A percentile compares a stretch with the other conserved stretches of the same genome.
Conservation (phyloP, 805 yeast genomes). For the Clavispora carvajalis region DNA sequence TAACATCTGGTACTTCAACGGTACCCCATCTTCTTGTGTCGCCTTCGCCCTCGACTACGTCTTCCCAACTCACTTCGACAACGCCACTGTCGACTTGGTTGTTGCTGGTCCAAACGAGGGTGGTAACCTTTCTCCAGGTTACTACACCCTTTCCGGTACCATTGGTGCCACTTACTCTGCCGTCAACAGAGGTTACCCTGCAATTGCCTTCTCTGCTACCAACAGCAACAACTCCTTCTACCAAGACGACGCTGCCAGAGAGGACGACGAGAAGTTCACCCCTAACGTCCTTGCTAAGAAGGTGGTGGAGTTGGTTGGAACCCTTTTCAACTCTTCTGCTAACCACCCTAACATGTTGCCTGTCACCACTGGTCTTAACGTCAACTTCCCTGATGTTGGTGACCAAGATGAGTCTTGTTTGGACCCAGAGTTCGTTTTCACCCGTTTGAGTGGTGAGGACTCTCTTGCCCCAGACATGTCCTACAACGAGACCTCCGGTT, state of each 20-base stretch:
- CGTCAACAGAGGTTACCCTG: conserved; percentile 22
- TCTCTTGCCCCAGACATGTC: conserved; percentile 25
- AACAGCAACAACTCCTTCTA: conserved; percentile 23
- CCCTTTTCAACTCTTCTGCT: conserved; percentile 13
- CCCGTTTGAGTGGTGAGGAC: conserved; percentile 43
- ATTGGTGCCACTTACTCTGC: conserved; percentile 23
- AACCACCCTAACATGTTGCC: conserved; percentile 17
- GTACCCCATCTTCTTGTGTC: conserved; percentile 23
- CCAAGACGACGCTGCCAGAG: conserved; percentile 17
- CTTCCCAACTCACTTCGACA: conserved; percentile 16
- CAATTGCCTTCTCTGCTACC: conserved; percentile 23
- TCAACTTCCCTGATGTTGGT: conserved; percentile 22
- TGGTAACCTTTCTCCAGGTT: conserved; percentile 23
- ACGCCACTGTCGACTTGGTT: conserved; percentile 20
- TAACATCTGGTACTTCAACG: conserved; percentile 26
- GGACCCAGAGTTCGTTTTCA: conserved; percentile 37
- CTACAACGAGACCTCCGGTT: conserved; percentile 38
- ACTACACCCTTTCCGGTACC: conserved; percentile 24
- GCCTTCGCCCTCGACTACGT: conserved; percentile 24
- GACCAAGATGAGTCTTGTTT: conserved; percentile 23
- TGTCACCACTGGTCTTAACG: conserved; percentile 19
- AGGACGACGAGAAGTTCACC: conserved; percentile 16
- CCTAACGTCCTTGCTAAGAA: conserved; percentile 22
- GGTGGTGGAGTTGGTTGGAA: conserved; percentile 20
- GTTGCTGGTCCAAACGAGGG: conserved; percentile 29